A percentile compares a stretch with the other conserved stretches of the same genome.
Conservation (phyloP, 2,329 filamentous ascomycete species). For the Cercospora nicotianae region DNA sequence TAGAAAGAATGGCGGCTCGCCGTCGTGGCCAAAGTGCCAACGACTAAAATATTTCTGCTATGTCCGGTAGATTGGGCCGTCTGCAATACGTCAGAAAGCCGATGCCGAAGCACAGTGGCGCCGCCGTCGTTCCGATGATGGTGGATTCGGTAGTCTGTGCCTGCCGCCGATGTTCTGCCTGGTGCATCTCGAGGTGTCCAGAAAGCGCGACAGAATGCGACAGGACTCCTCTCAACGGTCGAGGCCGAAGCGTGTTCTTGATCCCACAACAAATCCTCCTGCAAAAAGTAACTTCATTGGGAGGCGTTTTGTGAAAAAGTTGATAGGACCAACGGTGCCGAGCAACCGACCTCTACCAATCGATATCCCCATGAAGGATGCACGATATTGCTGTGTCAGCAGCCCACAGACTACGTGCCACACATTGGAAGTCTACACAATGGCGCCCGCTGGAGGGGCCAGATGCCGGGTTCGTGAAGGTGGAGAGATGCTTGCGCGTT, state of each 20-base stretch:
- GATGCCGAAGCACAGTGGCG: not conserved
- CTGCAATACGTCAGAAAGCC: not conserved
- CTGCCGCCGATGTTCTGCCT: not conserved
- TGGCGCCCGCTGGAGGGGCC: not conserved
- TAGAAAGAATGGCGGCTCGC: not conserved
- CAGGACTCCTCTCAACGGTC: not conserved
- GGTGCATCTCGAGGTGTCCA: not conserved
- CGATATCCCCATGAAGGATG: not conserved
- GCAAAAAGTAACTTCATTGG: not conserved
- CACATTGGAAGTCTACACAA: not conserved
- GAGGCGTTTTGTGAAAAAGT: not conserved
- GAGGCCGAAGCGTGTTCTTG: not conserved
- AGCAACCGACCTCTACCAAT: not conserved
- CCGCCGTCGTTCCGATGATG: slow-evolving; percentile 1
- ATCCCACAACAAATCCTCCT: not conserved
- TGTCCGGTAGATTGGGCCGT: not conserved
- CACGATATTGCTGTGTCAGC: not conserved
- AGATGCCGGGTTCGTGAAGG: not conserved
- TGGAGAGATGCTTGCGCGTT: not conserved
- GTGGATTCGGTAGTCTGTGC: not conserved
- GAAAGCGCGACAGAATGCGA: not conserved
- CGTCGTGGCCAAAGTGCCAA: slow-evolving; percentile 1
- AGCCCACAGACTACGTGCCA: not conserved
- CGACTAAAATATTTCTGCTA: slow-evolving; percentile 2
- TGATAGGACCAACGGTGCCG: slow-evolving; percentile 1